These are phyloP conservation scores for Mimosa bimucronata DNA, from an alignment of 306 rosid genomes.

Conservation along the genomic window DNA sequence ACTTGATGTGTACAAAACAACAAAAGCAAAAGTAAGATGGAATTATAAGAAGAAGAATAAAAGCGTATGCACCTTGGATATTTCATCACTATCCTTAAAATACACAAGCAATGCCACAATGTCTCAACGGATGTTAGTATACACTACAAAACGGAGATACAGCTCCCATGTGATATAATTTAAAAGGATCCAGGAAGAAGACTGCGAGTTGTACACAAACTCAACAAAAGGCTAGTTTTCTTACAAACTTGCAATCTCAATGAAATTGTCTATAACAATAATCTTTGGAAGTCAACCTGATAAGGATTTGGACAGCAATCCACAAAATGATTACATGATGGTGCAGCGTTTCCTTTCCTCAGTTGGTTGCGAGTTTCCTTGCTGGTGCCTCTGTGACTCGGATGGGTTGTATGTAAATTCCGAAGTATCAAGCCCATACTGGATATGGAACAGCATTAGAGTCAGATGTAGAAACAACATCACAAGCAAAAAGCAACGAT, in stretches of 20 bases:
- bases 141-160: constrained; percentile 41
- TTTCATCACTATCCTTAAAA: constrained; percentile 32
- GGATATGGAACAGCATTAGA: constrained; percentile 35
- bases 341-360: constrained; percentile 93
- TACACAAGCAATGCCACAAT: constrained; percentile 31
- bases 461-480: constrained; percentile 24
- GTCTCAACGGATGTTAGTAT: constrained; percentile 1
- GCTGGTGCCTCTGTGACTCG: constrained; percentile 80
- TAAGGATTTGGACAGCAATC: constrained; percentile 33
- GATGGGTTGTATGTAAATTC: constrained; percentile 97
- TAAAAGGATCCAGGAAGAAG: constrained; percentile 39
- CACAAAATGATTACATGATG: constrained; percentile 65
- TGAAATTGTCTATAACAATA: constrained; percentile 33
- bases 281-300: constrained; percentile 35
- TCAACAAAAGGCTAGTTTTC: constrained; percentile 36
- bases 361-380: constrained; percentile 69
- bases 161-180: constrained; percentile 25
- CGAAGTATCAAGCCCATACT: constrained; percentile 97
- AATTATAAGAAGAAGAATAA: not conserved
- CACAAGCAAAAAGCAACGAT: constrained; percentile 19
- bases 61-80: not conserved
- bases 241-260: constrained; percentile 39
- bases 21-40: not conserved
- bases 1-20: constrained; percentile 3
- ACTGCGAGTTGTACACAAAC: constrained; percentile 48